Conservation (phyloP, 2,329 filamentous ascomycete genomes). For the Fusarium sp. region DNA sequence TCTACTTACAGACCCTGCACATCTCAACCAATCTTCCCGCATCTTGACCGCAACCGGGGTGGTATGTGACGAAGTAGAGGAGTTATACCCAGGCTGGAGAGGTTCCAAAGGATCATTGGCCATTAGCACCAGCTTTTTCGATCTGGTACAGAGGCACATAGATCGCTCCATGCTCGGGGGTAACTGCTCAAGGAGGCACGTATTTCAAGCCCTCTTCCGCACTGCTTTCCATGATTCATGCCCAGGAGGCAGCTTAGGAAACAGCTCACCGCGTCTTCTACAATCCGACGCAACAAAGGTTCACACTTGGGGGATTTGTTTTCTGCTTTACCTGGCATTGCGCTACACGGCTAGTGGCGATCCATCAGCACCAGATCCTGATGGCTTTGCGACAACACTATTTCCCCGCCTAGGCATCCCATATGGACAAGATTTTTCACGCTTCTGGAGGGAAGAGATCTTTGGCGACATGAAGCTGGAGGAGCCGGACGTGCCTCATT, state of each 20-base stretch:
- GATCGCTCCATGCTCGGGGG: not conserved
- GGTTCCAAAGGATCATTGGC: not conserved
- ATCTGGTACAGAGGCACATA: not conserved
- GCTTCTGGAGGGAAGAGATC: not conserved
- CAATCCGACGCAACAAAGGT: not conserved
- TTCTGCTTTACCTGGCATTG: not conserved
- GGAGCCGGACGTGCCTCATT: not conserved
- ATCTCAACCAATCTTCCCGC: not conserved
- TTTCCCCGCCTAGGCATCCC: not conserved
- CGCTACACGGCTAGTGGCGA: fast-evolving
- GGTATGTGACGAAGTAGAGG: not conserved
- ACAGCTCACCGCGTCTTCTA: not conserved
- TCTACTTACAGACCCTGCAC: not conserved
- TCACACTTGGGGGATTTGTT: not conserved
- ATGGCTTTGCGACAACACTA: not conserved
- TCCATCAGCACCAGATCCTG: fast-evolving
- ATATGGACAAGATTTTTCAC: not conserved
- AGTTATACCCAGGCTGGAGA: not conserved
- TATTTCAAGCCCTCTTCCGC: not conserved
- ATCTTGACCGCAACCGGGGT: not conserved
- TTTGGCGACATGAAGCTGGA: not conserved
- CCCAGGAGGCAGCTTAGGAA: too few species aligned
- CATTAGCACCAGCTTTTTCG: not conserved
- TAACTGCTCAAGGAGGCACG: not conserved
- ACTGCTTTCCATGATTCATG: not conserved